Base-by-base conservation (phyloP, 2,329 filamentous ascomycete species). In the Monosporascus sp. region DNA sequence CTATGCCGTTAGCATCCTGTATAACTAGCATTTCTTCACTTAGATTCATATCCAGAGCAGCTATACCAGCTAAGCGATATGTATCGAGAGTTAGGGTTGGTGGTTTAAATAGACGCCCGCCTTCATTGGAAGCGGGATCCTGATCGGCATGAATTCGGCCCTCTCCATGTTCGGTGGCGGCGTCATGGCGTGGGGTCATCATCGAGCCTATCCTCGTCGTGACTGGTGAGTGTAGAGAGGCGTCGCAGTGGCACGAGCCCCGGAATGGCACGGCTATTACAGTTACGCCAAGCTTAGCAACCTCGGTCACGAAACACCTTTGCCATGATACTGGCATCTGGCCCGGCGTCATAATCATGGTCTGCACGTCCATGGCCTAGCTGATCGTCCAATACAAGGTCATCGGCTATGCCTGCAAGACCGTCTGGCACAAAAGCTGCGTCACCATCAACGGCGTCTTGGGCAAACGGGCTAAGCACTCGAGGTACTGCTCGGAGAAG, bases 81-180 rank as follows among this genome's bases (percentile, higher is more conserved):
- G 74, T 51, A 73, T 79, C 15, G 80, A 84, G 68, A 80, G 75
- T 56, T 84, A 79, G 80, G 78, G 78, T 48, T 84, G 80, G 80
- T 71, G 74, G 59, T 70, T 81, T 50, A 79, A 83, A 60, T 80
- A 72, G 70, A 83, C 80, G 1, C 79, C 80, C 0, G 80, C 80
- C 44, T 83, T 83, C 66, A 80, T 83, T 52, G 80, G 80, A 18
- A 76, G 74, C 43, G 80, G 79, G 44, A 80, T 84, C 68, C 74
- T 84, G 43, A 79, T 82, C 58, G 80, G 80, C 53, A 70, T 83
- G 57, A 84, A 85, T 66, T 75, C 79, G 35, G 77, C 80, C 41
- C 69, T 82, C 57, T 84, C 80, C 41, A 78, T 84, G 71, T 79
- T 83, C 50, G 70, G 62, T 28, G 81, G 82, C 31, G 77, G 75